These are phyloP conservation scores for Phytophthora boehmeriae DNA, from an alignment of 352 stramenopile genomes.

Conservation along the genomic window DNA sequence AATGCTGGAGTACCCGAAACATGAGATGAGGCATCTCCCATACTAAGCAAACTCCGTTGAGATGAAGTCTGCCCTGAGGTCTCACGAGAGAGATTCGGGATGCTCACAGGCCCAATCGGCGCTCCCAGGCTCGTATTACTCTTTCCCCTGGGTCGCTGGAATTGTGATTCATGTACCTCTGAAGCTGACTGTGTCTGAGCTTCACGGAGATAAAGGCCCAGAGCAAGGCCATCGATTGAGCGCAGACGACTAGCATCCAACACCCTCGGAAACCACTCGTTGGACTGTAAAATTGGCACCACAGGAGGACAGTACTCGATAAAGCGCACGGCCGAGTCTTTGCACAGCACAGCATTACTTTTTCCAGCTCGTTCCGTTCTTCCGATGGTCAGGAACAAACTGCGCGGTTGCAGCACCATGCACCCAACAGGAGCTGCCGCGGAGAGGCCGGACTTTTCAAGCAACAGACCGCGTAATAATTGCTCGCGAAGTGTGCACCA, in stretches of 20 bases:
- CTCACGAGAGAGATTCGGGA: constrained; percentile 54
- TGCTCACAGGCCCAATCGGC: constrained; percentile 27
- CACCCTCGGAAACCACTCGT: constrained; percentile 47
- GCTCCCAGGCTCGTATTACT: constrained; percentile 37
- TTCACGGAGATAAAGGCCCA: constrained; percentile 66
- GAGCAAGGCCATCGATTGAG: constrained; percentile 51
- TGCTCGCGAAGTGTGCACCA: constrained; percentile 77
- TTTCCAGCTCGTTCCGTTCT: constrained; percentile 44
- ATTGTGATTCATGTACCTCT: constrained; percentile 32
- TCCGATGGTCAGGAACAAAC: constrained; percentile 40
- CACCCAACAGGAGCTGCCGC: constrained; percentile 49
- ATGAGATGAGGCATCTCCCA: constrained; percentile 19
- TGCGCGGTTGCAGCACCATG: constrained; percentile 66
- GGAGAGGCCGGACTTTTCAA: constrained; percentile 65
- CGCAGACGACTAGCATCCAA: constrained; percentile 49
- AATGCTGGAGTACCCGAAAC: constrained; percentile 10
- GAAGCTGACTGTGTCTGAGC: constrained; percentile 47
- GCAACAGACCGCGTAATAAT: constrained; percentile 58
- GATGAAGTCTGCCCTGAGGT: constrained; percentile 54
- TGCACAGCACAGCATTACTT: constrained; percentile 36
- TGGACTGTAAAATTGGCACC: constrained; percentile 50
- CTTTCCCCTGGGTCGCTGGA: constrained; percentile 41
- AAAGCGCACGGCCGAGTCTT: constrained; percentile 62
- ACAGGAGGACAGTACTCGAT: constrained; percentile 58
- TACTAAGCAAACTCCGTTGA: constrained; percentile 42